phyloP scores from a whole-genome alignment of 192 early-diverging fungal genomes.

The Coemansia sp. region DNA sequence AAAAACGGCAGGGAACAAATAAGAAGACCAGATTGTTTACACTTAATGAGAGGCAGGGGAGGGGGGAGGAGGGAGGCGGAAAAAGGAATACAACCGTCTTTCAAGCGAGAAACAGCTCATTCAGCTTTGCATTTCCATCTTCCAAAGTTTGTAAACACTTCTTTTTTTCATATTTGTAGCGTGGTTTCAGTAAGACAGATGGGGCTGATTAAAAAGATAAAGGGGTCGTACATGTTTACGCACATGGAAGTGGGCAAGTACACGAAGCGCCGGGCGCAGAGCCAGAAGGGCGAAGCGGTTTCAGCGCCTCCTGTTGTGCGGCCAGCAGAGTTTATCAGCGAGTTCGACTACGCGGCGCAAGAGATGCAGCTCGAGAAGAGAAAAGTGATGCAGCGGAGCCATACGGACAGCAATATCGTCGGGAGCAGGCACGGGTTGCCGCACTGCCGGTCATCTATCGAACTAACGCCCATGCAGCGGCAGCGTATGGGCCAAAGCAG shows the following conservation, averaged over 20 bases:
- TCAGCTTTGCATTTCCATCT: not conserved
- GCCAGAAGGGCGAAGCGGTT: not conserved
- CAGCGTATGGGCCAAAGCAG: constrained; percentile 22
- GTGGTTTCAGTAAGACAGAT: constrained; percentile 15
- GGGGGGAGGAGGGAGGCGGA: constrained; percentile 24
- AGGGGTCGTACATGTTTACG: constrained; percentile 57
- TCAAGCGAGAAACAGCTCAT: no score
- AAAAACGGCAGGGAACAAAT: not conserved
- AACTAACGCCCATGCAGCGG: constrained; percentile 30
- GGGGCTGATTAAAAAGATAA: constrained; percentile 55
- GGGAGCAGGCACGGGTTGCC: constrained; percentile 16
- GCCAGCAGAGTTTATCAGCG: constrained; percentile 29
- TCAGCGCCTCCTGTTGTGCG: constrained; percentile 5
- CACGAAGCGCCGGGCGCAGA: constrained; percentile 48
- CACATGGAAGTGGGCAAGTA: constrained; percentile 60
- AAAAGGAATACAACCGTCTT: not conserved
- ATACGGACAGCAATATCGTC: not conserved
- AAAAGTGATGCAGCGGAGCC: constrained; percentile 8
- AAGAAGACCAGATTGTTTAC: not conserved
- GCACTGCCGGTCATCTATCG: constrained; percentile 37
- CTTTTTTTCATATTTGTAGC: not conserved
- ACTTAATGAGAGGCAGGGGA: constrained; percentile 25
- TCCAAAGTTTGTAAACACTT: not conserved
- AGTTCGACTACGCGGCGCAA: constrained; percentile 45
- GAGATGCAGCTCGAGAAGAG: constrained; percentile 27